Evolutionary conservation across 495 filamentous ascomycete genomes (phyloP).

Genomic region (Penicillium lagena): DNA sequence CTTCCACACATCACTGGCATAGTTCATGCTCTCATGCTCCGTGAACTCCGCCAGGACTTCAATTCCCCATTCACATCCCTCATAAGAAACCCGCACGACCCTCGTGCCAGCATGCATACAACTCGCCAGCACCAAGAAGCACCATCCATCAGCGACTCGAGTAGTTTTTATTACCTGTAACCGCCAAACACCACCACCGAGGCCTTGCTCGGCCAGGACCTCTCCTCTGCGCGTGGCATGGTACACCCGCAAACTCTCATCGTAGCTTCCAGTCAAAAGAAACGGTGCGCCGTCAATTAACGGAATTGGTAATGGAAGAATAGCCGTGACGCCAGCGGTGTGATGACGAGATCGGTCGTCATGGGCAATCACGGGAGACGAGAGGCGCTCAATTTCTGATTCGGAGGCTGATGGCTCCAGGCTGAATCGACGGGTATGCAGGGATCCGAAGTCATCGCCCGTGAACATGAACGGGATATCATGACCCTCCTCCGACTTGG

Average conservation of each 20-base stretch:
- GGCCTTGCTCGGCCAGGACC: conserved; percentile 52
- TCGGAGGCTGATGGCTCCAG: conserved; percentile 1
- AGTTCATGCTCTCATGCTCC: conserved; percentile 94
- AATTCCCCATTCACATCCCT: conserved; percentile 46
- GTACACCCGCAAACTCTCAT: conserved; percentile 73
- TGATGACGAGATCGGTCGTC: conserved; percentile 48
- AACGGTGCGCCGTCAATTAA: conserved; percentile 36
- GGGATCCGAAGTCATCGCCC: conserved; percentile 28
- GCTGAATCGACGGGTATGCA: conserved; percentile 27
- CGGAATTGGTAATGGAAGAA: conserved; percentile 55
- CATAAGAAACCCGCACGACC: conserved; percentile 50
- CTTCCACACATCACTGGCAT: conserved; percentile 72
- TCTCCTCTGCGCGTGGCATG: conserved; percentile 28
- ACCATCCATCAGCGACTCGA: conserved; percentile 12
- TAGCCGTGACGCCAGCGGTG: conserved; percentile 80
- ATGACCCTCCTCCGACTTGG: neutral
- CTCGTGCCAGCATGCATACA: conserved; percentile 88
- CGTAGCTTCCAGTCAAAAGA: conserved; percentile 85
- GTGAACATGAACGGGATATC: conserved; percentile 29
- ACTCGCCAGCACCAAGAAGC: conserved; percentile 64
- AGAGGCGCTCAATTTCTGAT: conserved; percentile 4
- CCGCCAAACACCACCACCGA: conserved; percentile 91
- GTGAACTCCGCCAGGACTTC: conserved; percentile 67
- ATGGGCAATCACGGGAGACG: conserved; percentile 15
- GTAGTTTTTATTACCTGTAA: conserved; percentile 52